Evolutionary conservation across 2,329 filamentous ascomycete genomes (phyloP).

Genomic region (Calonectria honghensis): DNA sequence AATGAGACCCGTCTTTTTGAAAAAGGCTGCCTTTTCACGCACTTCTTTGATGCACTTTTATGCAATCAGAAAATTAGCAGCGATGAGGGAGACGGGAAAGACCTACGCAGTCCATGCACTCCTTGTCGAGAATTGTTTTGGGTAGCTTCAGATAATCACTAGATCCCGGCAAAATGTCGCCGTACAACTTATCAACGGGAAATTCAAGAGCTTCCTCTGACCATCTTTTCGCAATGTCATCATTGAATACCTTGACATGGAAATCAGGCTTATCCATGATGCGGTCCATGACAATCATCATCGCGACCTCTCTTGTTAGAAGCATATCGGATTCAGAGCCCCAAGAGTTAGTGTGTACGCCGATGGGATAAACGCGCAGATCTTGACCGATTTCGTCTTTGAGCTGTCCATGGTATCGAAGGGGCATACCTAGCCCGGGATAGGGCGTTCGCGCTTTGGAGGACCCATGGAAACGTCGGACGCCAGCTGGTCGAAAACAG

Average conservation of each 20-base stretch:
- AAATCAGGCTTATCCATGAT: conserved; percentile 55
- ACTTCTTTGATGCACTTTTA: conserved; percentile 61
- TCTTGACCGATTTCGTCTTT: neutral
- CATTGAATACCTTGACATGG: conserved; percentile 50
- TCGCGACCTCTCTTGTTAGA: conserved; percentile 46
- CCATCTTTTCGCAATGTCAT: conserved; percentile 35
- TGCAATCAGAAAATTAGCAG: neutral
- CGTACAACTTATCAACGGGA: conserved; percentile 15
- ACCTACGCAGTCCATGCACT: conserved; percentile 46
- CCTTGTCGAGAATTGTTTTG: conserved; percentile 36
- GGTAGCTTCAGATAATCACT: neutral
- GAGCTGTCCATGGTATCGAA: neutral
- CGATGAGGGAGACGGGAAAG: neutral
- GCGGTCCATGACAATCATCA: conserved; percentile 55
- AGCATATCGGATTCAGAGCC: conserved; percentile 27
- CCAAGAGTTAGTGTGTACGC: neutral
- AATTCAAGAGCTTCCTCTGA: conserved; percentile 43
- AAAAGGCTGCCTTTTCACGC: conserved; percentile 66
- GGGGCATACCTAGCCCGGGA: neutral
- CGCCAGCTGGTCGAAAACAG: too few relatives aligned
- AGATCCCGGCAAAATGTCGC: conserved; percentile 23
- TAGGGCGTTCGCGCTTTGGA: neutral
- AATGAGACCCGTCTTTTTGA: conserved; percentile 61
- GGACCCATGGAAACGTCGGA: neutral
- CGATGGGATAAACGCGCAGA: neutral